A percentile compares a stretch with the other conserved stretches of the same genome.
phyloP scores from a whole-genome alignment of 306 rosid genomes.

The Arachis stenosperma region DNA sequence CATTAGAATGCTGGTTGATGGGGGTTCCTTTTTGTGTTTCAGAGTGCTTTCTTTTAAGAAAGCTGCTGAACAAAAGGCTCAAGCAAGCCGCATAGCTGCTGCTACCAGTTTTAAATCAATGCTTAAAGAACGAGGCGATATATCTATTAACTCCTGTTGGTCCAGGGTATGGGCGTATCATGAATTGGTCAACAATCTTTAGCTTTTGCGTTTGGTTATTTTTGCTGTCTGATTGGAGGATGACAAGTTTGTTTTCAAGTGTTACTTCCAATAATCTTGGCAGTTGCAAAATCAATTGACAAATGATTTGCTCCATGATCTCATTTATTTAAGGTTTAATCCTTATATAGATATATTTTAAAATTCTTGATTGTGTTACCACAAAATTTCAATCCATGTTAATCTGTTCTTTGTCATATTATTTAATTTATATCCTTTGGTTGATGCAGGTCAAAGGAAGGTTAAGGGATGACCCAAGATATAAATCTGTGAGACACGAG shows the following conservation, averaged over 20 bases:
- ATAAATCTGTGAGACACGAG: conserved; percentile 82
- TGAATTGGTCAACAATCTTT: conserved; percentile 35
- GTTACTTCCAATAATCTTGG: conserved; percentile 4
- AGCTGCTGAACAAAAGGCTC: too few species aligned
- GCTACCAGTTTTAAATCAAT: too few species aligned
- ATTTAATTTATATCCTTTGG: conserved; percentile 39
- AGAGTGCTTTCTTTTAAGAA: too few species aligned
- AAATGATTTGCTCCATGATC: conserved; percentile 10
- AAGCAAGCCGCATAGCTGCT: too few species aligned
- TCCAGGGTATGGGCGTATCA: conserved; percentile 68
- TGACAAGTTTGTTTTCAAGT: background rate
- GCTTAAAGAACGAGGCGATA: conserved; percentile 82
- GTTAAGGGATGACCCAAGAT: conserved; percentile 84
- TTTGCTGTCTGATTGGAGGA: conserved; percentile 14
- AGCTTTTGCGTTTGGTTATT: conserved; percentile 10
- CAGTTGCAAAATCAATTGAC: conserved; percentile 26
- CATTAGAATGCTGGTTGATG: too few species aligned
- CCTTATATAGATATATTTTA: background rate
- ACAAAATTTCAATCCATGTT: conserved; percentile 9
- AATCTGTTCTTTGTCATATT: conserved; percentile 11
- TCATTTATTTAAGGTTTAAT: background rate
- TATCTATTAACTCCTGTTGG: conserved; percentile 87
- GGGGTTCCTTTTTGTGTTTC: too few species aligned
- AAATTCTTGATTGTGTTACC: background rate
- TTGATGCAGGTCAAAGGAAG: conserved; percentile 78